These are phyloP conservation scores for Cladophialophora bantiana DNA, from an alignment of 2,329 filamentous ascomycete genomes.

Conservation along the genomic window DNA sequence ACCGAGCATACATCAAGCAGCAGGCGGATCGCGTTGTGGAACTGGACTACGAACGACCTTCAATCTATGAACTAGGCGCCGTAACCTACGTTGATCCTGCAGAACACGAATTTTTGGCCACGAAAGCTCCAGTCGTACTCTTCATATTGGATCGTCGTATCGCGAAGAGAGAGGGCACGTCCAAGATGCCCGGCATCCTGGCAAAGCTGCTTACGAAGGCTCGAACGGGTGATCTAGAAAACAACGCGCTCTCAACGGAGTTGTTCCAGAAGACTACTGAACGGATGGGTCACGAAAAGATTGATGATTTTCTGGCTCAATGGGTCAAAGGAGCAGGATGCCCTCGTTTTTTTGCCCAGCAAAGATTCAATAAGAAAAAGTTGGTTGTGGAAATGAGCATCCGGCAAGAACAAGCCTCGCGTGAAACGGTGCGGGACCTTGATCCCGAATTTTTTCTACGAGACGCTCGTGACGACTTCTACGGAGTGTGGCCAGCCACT, in stretches of 20 bases:
- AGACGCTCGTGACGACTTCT: conserved; percentile 79
- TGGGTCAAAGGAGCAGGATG: conserved; percentile 91
- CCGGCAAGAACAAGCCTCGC: conserved; percentile 72
- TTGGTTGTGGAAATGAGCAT: conserved; percentile 92
- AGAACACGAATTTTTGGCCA: conserved; percentile 86
- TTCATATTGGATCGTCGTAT: conserved; percentile 93
- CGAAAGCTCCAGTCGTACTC: conserved; percentile 89
- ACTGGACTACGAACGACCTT: conserved; percentile 80
- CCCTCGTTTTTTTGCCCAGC: conserved; percentile 82
- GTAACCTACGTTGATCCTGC: conserved; percentile 79
- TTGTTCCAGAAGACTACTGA: conserved; percentile 85
- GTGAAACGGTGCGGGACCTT: conserved; percentile 64
- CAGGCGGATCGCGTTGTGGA: conserved; percentile 83
- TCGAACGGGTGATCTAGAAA: conserved; percentile 77
- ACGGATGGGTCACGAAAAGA: conserved; percentile 82
- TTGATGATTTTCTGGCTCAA: conserved; percentile 91
- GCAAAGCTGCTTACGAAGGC: conserved; percentile 85
- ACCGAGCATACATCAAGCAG: conserved; percentile 86
- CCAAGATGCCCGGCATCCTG: conserved; percentile 83
- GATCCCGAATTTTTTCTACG: conserved; percentile 80
- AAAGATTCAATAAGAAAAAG: conserved; percentile 97
- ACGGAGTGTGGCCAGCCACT: conserved; percentile 71
- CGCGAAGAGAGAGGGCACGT: conserved; percentile 83
- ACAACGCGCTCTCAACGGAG: conserved; percentile 74
- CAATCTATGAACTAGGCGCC: conserved; percentile 79